Evolutionary conservation across 106 monocot species (phyloP).

Genomic region (Dendrobium catenatum): DNA sequence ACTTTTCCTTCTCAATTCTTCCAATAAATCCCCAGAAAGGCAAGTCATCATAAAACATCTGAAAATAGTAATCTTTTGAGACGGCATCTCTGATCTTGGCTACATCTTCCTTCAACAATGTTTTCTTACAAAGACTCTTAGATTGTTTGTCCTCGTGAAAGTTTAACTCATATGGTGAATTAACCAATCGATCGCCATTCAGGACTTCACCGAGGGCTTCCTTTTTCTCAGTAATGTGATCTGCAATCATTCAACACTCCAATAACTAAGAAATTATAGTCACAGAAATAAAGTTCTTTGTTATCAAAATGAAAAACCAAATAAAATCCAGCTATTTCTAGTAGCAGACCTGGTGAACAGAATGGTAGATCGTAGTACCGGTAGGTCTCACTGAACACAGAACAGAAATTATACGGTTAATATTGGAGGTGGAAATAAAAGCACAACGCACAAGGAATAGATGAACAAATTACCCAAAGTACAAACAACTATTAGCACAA

Average conservation of each 20-base stretch:
- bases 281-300: neutral
- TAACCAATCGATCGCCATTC: constrained; percentile 72
- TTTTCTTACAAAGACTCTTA: constrained; percentile 51
- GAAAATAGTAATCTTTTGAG: constrained; percentile 72
- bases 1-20: constrained; percentile 47
- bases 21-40: constrained; percentile 82
- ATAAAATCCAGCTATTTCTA: neutral
- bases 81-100: constrained; percentile 55
- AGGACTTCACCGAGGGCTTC: constrained; percentile 75
- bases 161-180: constrained; percentile 64
- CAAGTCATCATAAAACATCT: constrained; percentile 81
- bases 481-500: neutral
- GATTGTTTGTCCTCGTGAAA: constrained; percentile 48
- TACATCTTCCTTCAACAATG: constrained; percentile 49
- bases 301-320: neutral
- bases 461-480: neutral
- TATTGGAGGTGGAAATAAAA: neutral
- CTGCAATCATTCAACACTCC: constrained; percentile 13
- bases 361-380: constrained; percentile 78
- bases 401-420: neutral
- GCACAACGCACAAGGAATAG: neutral
- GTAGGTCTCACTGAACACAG: constrained; percentile 65
- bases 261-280: neutral
- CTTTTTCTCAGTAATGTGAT: constrained; percentile 61
- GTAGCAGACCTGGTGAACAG: constrained; percentile 43